These are phyloP conservation scores for Talaromyces rugulosus DNA, from an alignment of 2,329 filamentous ascomycete genomes.

Conservation along the genomic window DNA sequence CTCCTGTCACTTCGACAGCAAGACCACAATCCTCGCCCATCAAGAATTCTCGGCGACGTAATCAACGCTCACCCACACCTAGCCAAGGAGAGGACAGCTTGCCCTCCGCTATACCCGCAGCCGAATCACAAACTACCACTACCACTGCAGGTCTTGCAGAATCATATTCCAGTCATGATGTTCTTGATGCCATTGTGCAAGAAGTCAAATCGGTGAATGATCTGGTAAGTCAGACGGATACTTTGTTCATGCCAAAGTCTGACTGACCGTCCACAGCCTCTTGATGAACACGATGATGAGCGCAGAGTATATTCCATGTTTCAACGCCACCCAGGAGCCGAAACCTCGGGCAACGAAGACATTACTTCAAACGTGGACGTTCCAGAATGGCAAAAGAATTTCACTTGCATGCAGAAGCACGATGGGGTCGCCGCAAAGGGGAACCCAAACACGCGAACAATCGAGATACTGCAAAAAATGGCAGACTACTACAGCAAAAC, in stretches of 20 bases:
- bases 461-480: constrained; percentile 75
- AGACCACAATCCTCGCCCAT: constrained; percentile 21
- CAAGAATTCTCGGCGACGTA: constrained; percentile 22
- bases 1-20: not conserved
- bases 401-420: constrained; percentile 58
- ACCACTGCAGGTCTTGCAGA: not conserved
- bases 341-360: constrained; percentile 15
- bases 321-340: not conserved
- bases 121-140: constrained; percentile 9
- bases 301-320: not conserved
- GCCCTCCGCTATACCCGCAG: constrained; percentile 1
- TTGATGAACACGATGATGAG: constrained; percentile 28
- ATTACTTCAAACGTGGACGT: constrained; percentile 14
- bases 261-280: constrained; percentile 21
- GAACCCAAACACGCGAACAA: constrained; percentile 72
- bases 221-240: constrained; percentile 37
- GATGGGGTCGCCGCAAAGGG: constrained; percentile 38
- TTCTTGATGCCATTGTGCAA: constrained; percentile 61
- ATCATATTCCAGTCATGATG: constrained; percentile 38
- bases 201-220: constrained; percentile 58
- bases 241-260: not conserved
- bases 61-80: constrained; percentile 14
- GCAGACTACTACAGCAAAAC: constrained; percentile 68
- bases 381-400: constrained; percentile 40
- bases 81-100: constrained; percentile 12